Evolutionary conservation across 768 basidiomycete genomes (phyloP), one percentile per base, ranked within the genome.

Genomic region (Trametes cinnabarina): DNA sequence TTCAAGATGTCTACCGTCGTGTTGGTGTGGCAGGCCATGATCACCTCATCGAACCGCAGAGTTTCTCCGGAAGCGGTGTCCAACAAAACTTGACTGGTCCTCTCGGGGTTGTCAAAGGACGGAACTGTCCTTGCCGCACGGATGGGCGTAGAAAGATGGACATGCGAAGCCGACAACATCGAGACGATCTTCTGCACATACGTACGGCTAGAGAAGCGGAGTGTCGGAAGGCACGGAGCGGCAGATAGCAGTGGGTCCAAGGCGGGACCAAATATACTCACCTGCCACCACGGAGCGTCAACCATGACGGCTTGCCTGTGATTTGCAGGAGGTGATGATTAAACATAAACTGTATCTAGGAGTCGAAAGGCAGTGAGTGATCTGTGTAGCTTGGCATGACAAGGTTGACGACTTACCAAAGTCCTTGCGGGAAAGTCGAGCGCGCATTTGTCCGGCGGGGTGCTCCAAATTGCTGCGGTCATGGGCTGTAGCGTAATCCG

Each of bases 401-500:
- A 56, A 44, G 39, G 39, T 20, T 37, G 14, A 55, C 12, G 30
- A n/a, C 72, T 4, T 56, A 83, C 84, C 69, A 90, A 70, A 0
- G 88, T 89, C 39, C 73, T 76, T 0, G 84, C 87, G 8, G 88
- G 88, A 65, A 92, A 88, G 61, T 88, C 85, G 48, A 85, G 70
- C 3, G 82, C 78, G 61, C 86, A 88, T 64, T 81, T 80, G 60
- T 85, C 83, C 9, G 89, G 84, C 0, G 87, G 85, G 0, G 87
- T 90, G 43, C 83, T 88, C 89, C 89, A 92, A 39, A 92, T 84
- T 2, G 87, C 85, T 1, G 87, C 88, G 8, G 86, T 88, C 87
- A 92, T 87, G 0, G 88, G 88, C 88, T 65, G 17, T 4, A 51
- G 8, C 28, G 40, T 10, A 44, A 32, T 20, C 3, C 20, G 30